Evolutionary conservation across 306 rosid genomes (phyloP).

Genomic region (Cucurbita maxima): DNA sequence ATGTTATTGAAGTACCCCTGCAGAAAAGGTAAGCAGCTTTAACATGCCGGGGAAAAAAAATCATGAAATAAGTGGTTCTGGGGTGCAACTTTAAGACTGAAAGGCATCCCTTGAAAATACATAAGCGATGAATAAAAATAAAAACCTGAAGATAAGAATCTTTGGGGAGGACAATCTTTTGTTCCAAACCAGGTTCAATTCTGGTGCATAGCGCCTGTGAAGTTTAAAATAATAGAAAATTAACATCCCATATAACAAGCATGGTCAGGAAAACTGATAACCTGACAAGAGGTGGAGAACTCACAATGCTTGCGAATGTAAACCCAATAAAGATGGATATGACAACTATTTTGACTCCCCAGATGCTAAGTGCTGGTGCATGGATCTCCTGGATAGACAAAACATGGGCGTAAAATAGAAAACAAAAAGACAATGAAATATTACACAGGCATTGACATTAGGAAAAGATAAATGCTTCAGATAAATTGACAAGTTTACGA

Average conservation of each 20-base stretch:
- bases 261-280: slow-evolving; percentile 11
- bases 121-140: background rate
- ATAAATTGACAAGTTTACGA: background rate
- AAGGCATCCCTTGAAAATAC: background rate
- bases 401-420: background rate
- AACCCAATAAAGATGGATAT: slow-evolving; percentile 57
- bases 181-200: slow-evolving; percentile 94
- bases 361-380: slow-evolving; percentile 75
- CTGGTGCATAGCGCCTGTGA: slow-evolving; percentile 77
- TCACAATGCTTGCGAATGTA: slow-evolving; percentile 86
- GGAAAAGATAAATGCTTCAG: background rate
- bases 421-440: background rate
- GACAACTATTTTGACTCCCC: slow-evolving; percentile 79
- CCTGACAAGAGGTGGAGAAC: slow-evolving; percentile 15
- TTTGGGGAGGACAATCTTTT: slow-evolving; percentile 83
- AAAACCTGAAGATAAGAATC: slow-evolving; percentile 93
- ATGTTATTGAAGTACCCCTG: slow-evolving; percentile 93
- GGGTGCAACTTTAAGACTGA: background rate
- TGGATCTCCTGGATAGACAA: slow-evolving; percentile 64
- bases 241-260: slow-evolving; percentile 1
- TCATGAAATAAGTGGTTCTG: background rate
- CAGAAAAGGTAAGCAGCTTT: slow-evolving; percentile 16
- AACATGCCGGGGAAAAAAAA: slow-evolving; percentile 7
- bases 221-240: slow-evolving; percentile 5
- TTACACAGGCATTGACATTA: background rate